A percentile compares a stretch with the other conserved stretches of the same genome.
phyloP scores from a whole-genome alignment of 2,329 filamentous ascomycete species.

The Fusarium continuum region DNA sequence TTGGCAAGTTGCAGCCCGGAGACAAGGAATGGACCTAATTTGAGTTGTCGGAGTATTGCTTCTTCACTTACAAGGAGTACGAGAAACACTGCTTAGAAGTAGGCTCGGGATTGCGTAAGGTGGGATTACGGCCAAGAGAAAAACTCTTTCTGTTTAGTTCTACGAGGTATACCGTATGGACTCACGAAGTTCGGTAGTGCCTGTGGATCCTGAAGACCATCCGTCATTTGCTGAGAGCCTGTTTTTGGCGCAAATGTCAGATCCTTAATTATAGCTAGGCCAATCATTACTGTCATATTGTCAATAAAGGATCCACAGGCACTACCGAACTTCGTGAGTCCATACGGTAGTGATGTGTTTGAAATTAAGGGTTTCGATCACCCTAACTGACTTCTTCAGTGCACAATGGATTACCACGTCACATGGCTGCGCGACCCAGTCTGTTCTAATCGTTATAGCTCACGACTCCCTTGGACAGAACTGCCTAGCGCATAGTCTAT shows the following conservation, averaged over 20 bases:
- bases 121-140: slow-evolving; percentile 73
- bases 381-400: slow-evolving; percentile 52
- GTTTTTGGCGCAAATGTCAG: background rate
- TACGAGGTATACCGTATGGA: slow-evolving; percentile 79
- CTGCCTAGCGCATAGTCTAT: slow-evolving; percentile 84
- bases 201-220: too few species aligned
- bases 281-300: background rate
- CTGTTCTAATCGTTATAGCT: slow-evolving; percentile 89
- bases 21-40: slow-evolving; percentile 93
- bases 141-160: slow-evolving; percentile 82
- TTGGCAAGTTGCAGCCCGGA: slow-evolving; percentile 78
- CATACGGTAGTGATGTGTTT: too few species aligned
- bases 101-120: slow-evolving; percentile 75
- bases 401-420: slow-evolving; percentile 85
- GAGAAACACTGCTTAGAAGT: slow-evolving; percentile 73
- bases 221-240: background rate
- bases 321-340: background rate
- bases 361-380: too few species aligned
- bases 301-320: background rate
- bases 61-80: slow-evolving; percentile 81
- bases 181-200: too few species aligned
- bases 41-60: slow-evolving; percentile 80
- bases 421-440: slow-evolving; percentile 82
- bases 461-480: slow-evolving; percentile 90
- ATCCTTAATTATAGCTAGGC: background rate